These are phyloP conservation scores for Penicillium glabrum DNA, from an alignment of 2,329 filamentous ascomycete species.

Conservation along the genomic window DNA sequence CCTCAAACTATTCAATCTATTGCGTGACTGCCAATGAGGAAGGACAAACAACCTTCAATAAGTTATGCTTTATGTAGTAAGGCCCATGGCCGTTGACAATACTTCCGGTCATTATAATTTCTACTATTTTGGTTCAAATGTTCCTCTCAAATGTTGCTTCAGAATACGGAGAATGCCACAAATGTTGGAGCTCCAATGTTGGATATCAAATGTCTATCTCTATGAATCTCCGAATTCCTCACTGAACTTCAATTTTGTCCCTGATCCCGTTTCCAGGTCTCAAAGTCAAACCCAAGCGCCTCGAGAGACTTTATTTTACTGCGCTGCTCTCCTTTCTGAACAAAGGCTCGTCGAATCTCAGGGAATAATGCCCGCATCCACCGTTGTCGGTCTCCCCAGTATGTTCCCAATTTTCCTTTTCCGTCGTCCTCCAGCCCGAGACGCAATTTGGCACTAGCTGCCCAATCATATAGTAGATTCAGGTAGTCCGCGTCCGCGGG, in stretches of 20 bases:
- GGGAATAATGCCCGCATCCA: conserved; percentile 71
- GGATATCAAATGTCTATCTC: background rate
- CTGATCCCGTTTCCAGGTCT: conserved; percentile 32
- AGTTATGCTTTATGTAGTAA: no score
- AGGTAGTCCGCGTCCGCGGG: conserved; percentile 48
- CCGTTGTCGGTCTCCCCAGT: conserved; percentile 68
- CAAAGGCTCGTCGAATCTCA: conserved; percentile 71
- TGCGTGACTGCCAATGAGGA: no score
- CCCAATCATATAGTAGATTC: conserved; percentile 47
- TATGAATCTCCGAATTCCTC: background rate
- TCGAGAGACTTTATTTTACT: conserved; percentile 61
- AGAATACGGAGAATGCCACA: no score
- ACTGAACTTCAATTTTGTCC: background rate
- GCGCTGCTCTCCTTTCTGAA: conserved; percentile 60
- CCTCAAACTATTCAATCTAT: no score
- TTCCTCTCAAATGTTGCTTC: no score
- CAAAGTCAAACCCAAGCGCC: conserved; percentile 70
- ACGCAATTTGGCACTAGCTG: conserved; percentile 32
- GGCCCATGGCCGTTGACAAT: no score
- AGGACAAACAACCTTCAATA: no score
- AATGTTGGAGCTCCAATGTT: no score
- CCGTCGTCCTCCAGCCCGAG: conserved; percentile 45
- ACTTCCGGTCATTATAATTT: no score
- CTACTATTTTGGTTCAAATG: no score
- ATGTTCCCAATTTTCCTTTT: conserved; percentile 65